phyloP scores from a whole-genome alignment of 1,139 yeast species.

The Geotrichum macrosporum region DNA sequence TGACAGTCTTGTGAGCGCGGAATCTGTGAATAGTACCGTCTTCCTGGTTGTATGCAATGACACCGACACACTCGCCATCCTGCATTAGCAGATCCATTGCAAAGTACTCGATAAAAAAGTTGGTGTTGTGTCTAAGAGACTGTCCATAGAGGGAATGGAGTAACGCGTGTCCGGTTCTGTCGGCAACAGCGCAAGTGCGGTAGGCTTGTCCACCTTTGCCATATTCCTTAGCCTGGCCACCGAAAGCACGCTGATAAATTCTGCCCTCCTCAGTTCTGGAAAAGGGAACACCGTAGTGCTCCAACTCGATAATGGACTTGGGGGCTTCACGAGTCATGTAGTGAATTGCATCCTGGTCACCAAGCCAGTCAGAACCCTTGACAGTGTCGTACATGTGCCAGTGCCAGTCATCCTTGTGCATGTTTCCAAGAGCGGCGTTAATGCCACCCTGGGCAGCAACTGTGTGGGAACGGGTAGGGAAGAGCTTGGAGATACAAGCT shows the following conservation, averaged over 20 bases:
- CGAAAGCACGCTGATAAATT: conserved; percentile 97
- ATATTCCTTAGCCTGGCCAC: conserved; percentile 92
- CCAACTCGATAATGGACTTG: conserved; percentile 89
- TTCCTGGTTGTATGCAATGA: conserved; percentile 95
- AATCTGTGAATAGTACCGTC: conserved; percentile 98
- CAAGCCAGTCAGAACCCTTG: conserved; percentile 99
- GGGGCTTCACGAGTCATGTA: conserved; percentile 99
- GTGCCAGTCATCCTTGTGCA: conserved; percentile 98
- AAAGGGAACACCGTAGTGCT: conserved; percentile 97
- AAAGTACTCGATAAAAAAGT: conserved; percentile 95
- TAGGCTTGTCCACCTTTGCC: conserved; percentile 99
- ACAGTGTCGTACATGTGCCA: conserved; percentile 99
- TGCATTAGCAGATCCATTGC: conserved; percentile 94
- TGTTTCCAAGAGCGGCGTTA: conserved; percentile 93
- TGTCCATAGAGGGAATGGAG: conserved; percentile 96
- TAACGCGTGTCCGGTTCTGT: conserved; percentile 97
- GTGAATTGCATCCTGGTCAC: conserved; percentile 98
- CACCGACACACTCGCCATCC: conserved; percentile 95
- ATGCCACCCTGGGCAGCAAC: conserved; percentile 99
- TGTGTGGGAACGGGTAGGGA: conserved; percentile 98
- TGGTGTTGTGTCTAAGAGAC: conserved; percentile 93
- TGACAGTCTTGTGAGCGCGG: conserved; percentile 91
- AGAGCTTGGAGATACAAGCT: conserved; percentile 93
- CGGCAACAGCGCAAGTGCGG: conserved; percentile 99
- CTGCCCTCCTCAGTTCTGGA: conserved; percentile 96